Evolutionary conservation across 2,329 filamentous ascomycete species (phyloP).

Genomic region (Colletotrichum chrysophilum): DNA sequence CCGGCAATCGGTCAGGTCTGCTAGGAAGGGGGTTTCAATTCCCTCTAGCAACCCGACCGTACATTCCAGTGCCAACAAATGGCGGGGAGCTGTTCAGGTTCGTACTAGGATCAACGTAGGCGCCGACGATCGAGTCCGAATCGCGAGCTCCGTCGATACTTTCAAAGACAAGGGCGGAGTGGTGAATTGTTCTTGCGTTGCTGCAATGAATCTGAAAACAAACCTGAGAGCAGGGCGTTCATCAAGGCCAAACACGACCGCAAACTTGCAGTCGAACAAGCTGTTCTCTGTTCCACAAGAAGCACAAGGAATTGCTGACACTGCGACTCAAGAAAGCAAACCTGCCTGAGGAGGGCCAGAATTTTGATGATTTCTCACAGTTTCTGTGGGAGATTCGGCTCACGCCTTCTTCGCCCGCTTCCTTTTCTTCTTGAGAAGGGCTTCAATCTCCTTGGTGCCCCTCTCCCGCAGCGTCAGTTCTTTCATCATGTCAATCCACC

Average conservation of each 20-base stretch:
- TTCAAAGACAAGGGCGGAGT: background rate
- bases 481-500: conserved; percentile 82
- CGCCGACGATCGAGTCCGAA: background rate
- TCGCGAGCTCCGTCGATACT: background rate
- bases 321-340: background rate
- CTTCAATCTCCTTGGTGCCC: conserved; percentile 72
- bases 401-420: conserved; percentile 26
- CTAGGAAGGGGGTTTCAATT: background rate
- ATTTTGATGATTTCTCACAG: background rate
- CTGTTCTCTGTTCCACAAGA: background rate
- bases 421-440: conserved; percentile 56
- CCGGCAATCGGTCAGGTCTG: background rate
- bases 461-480: conserved; percentile 78
- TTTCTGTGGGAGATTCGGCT: background rate
- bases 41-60: background rate
- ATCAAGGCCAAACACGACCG: background rate
- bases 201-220: background rate
- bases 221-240: background rate
- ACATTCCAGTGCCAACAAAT: background rate
- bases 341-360: background rate
- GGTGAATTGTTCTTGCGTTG: background rate
- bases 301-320: background rate
- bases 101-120: background rate
- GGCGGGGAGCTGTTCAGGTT: background rate
- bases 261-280: background rate